A percentile compares a stretch with the other conserved stretches of the same genome.
Conservation (phyloP, 2,329 filamentous ascomycete genomes). For the Ascochyta rabiei region DNA sequence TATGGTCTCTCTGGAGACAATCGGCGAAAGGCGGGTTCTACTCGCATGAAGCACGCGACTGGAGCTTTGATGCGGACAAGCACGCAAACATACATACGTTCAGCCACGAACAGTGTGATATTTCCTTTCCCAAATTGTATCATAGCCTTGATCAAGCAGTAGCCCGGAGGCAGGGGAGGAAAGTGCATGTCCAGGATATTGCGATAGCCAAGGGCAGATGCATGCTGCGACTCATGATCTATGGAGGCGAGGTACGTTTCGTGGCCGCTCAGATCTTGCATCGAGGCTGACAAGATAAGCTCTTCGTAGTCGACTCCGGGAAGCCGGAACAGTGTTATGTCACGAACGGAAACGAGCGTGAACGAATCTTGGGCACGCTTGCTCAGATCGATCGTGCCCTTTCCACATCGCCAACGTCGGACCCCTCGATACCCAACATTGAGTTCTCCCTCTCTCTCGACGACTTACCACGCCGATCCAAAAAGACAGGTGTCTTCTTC, state of each 20-base stretch:
- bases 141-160: constrained; percentile 37
- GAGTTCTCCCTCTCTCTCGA: constrained; percentile 43
- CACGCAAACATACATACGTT: constrained; percentile 43
- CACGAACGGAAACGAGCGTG: constrained; percentile 42
- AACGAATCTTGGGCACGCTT: constrained; percentile 43
- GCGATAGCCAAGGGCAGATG: constrained; percentile 38
- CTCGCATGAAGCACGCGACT: constrained; percentile 17
- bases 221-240: constrained; percentile 41
- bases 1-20: constrained; percentile 39
- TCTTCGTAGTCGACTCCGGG: constrained; percentile 41
- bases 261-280: background rate
- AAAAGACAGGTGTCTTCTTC: constrained; percentile 33
- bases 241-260: constrained; percentile 38
- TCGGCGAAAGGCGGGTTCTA: constrained; percentile 24
- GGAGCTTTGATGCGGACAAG: constrained; percentile 37
- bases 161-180: constrained; percentile 31
- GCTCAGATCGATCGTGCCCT: constrained; percentile 43
- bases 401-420: constrained; percentile 31
- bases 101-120: constrained; percentile 41
- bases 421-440: constrained; percentile 39
- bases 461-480: constrained; percentile 40
- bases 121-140: constrained; percentile 42
- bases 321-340: constrained; percentile 43
- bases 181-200: constrained; percentile 38
- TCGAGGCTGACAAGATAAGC: constrained; percentile 23